These are phyloP conservation scores for Hyphopichia wangnamkhiaoensis DNA, from an alignment of 1,139 yeast species.

Conservation along the genomic window DNA sequence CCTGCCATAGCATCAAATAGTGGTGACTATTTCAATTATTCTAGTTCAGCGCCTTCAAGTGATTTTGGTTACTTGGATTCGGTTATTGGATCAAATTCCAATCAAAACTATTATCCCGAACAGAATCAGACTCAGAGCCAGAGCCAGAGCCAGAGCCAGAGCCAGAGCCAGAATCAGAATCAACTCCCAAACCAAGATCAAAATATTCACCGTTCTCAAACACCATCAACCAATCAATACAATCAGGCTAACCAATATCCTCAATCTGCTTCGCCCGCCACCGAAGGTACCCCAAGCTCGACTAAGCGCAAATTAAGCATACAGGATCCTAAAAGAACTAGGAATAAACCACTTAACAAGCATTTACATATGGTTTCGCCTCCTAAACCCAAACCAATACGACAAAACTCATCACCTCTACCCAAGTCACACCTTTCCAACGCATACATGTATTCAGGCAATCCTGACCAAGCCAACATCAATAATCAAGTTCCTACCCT, in stretches of 20 bases:
- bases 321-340: background rate
- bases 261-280: background rate
- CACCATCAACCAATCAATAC: background rate
- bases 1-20: slow-evolving; percentile 4
- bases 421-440: slow-evolving; percentile 1
- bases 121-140: no score
- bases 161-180: no score
- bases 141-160: no score
- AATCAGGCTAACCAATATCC: no score
- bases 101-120: no score
- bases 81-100: background rate
- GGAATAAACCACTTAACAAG: slow-evolving; percentile 4
- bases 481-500: background rate
- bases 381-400: slow-evolving; percentile 2
- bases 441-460: background rate
- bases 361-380: slow-evolving; percentile 4
- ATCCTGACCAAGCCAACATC: background rate
- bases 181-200: no score
- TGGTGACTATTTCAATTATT: slow-evolving; percentile 5
- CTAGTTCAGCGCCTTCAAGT: slow-evolving; percentile 4
- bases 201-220: no score
- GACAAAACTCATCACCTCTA: slow-evolving; percentile 5
- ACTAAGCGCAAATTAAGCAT: slow-evolving; percentile 3
- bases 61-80: slow-evolving; percentile 2
- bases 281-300: background rate